Percentiles rank a stretch among this genome's conserved stretches.
Conservation (phyloP, 2,329 filamentous ascomycete genomes). For the Fusarium sororula region DNA sequence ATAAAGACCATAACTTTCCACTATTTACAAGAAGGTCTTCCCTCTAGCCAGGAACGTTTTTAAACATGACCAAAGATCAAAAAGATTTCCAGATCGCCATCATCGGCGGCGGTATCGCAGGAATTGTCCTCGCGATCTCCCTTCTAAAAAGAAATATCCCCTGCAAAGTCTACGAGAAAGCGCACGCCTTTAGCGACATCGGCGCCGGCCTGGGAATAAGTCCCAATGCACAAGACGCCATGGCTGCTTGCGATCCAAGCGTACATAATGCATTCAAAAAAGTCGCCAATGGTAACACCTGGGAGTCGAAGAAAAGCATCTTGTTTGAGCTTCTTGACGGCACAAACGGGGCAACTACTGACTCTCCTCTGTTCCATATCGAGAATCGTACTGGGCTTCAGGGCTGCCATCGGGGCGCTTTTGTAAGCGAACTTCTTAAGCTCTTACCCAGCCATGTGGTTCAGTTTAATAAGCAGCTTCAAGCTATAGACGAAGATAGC, state of each 20-base stretch:
- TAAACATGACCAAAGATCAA: fast-evolving
- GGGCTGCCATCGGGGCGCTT: not conserved
- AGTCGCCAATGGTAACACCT: not conserved
- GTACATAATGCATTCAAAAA: not conserved
- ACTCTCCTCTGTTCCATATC: not conserved
- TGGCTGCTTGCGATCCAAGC: not conserved
- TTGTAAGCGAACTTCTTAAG: not conserved
- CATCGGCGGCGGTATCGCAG: not conserved
- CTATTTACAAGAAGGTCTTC: no score
- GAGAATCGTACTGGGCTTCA: not conserved
- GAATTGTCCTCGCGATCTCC: not conserved
- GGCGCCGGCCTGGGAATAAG: not conserved
- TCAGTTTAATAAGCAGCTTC: not conserved
- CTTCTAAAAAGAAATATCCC: not conserved
- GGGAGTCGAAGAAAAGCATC: not conserved
- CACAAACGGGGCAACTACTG: not conserved
- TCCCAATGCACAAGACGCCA: not conserved
- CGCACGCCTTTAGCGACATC: not conserved
- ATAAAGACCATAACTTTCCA: not conserved
- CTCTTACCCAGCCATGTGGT: not conserved
- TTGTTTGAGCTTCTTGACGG: not conserved
- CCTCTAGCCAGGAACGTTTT: no score
- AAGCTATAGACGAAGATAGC: fast-evolving
- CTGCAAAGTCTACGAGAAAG: not conserved
- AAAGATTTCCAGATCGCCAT: not conserved